A percentile compares a stretch with the other conserved stretches of the same genome.
phyloP scores from a whole-genome alignment of 176 grass and related monocot genomes.

The Avena atlantica region DNA sequence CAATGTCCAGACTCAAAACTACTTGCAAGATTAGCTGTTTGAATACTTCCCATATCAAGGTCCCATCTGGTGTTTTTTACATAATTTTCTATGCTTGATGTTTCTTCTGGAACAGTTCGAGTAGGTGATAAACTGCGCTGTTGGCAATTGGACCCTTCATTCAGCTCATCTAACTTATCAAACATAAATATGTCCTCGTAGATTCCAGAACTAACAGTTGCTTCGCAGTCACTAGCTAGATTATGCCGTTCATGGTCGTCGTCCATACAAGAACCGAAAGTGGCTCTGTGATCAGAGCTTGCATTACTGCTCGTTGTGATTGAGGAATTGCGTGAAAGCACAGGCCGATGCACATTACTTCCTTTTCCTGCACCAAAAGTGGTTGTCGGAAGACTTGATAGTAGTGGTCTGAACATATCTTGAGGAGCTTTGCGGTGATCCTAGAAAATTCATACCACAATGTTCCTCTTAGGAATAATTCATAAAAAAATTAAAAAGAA shows the following conservation, averaged over 20 bases:
- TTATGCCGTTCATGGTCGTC: slow-evolving; percentile 53
- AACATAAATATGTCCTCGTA: slow-evolving; percentile 81
- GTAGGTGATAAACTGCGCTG: slow-evolving; percentile 32
- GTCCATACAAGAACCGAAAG: slow-evolving; percentile 56
- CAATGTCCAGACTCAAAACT: slow-evolving; percentile 21
- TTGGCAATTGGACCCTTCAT: slow-evolving; percentile 53
- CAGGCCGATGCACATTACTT: slow-evolving; percentile 56
- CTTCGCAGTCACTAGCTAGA: slow-evolving; percentile 61
- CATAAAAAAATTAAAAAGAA: slow-evolving; percentile 18
- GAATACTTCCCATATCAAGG: slow-evolving; percentile 21
- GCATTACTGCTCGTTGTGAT: slow-evolving; percentile 74
- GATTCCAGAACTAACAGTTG: slow-evolving; percentile 39
- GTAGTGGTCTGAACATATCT: slow-evolving; percentile 88
- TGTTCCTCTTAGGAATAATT: slow-evolving; percentile 42
- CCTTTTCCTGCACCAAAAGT: slow-evolving; percentile 64
- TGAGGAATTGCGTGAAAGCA: slow-evolving; percentile 74
- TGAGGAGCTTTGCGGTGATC: slow-evolving; percentile 85
- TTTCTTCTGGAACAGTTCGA: slow-evolving; percentile 31
- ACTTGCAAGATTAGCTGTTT: slow-evolving; percentile 43
- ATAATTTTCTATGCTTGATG: slow-evolving; percentile 29
- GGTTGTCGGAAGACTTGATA: slow-evolving; percentile 78
- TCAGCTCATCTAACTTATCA: slow-evolving; percentile 77
- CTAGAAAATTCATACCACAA: slow-evolving; percentile 55
- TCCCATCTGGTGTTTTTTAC: slow-evolving; percentile 41
- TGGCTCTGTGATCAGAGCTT: slow-evolving; percentile 59